Evolutionary conservation across 495 filamentous ascomycete genomes (phyloP).

Genomic region (Daldinia caldariorum): DNA sequence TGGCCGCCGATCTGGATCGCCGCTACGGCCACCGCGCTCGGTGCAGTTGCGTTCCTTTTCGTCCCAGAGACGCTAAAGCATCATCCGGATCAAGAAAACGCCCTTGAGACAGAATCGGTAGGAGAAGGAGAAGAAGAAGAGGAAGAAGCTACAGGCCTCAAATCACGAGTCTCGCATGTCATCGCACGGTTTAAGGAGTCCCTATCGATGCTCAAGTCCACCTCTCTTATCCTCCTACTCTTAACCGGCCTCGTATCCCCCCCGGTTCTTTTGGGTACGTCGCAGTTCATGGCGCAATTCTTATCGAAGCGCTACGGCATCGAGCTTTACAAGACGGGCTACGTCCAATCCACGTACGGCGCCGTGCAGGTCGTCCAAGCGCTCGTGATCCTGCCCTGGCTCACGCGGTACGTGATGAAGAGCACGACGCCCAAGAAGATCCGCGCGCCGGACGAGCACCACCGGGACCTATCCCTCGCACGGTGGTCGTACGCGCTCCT

Average conservation of each 20-base stretch:
- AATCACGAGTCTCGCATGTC: slow-evolving; percentile 28
- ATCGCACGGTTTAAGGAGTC: slow-evolving; percentile 38
- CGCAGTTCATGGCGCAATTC: slow-evolving; percentile 45
- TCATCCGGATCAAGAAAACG: slow-evolving; percentile 11
- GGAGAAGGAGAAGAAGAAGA: not conserved
- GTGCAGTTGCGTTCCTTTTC: slow-evolving; percentile 46
- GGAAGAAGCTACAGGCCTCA: slow-evolving; percentile 2
- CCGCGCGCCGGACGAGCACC: slow-evolving; percentile 38
- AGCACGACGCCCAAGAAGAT: slow-evolving; percentile 24
- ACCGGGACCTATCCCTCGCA: slow-evolving; percentile 65
- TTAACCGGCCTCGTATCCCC: slow-evolving; percentile 32
- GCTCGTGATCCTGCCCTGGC: slow-evolving; percentile 42
- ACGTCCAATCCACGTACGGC: slow-evolving; percentile 43
- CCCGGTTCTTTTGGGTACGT: slow-evolving; percentile 30
- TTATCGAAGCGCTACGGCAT: slow-evolving; percentile 46
- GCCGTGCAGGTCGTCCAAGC: slow-evolving; percentile 34
- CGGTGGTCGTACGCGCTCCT: slow-evolving; percentile 60
- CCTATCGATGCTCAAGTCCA: slow-evolving; percentile 40
- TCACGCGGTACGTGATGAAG: slow-evolving; percentile 31
- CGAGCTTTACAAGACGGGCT: slow-evolving; percentile 41
- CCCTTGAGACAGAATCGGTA: not conserved
- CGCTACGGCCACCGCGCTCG: slow-evolving; percentile 33
- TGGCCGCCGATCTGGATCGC: slow-evolving; percentile 66
- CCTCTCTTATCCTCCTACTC: slow-evolving; percentile 45
- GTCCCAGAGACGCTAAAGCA: slow-evolving; percentile 59